phyloP scores from a whole-genome alignment of 2,329 filamentous ascomycete species.

The Aspergillus oerlinghausenensis region DNA sequence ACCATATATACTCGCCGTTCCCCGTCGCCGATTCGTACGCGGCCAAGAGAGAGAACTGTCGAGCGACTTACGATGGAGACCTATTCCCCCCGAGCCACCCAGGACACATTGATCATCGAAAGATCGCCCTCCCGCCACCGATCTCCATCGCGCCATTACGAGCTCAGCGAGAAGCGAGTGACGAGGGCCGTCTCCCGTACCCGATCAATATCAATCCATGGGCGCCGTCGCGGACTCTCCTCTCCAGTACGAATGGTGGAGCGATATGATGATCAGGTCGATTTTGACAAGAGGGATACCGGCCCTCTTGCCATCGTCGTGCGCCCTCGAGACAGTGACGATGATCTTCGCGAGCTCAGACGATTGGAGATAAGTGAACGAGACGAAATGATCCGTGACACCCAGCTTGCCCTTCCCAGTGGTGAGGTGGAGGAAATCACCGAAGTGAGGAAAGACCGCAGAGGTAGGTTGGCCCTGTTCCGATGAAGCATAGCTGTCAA shows the following conservation, averaged over 20 bases:
- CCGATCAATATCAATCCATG: conserved; percentile 33
- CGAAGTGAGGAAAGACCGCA: conserved; percentile 78
- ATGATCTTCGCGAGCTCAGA: conserved; percentile 69
- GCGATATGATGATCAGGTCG: conserved; percentile 38
- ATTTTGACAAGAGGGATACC: conserved; percentile 36
- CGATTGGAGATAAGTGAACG: conserved; percentile 50
- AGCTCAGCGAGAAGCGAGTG: conserved; percentile 25
- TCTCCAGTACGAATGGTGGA: conserved; percentile 35
- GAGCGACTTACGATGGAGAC: conserved; percentile 28
- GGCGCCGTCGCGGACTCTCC: conserved; percentile 29
- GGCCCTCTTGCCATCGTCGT: conserved; percentile 49
- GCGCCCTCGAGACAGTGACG: conserved; percentile 47
- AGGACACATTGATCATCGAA: conserved; percentile 31
- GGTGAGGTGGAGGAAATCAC: conserved; percentile 49
- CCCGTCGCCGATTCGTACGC: conserved; percentile 21
- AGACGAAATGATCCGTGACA: conserved; percentile 29
- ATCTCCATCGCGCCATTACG: conserved; percentile 22
- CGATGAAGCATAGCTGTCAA: conserved; percentile 15
- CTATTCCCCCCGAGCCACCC: conserved; percentile 23
- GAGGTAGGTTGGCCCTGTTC: conserved; percentile 73
- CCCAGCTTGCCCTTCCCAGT: conserved; percentile 30
- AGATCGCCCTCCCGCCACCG: conserved; percentile 24
- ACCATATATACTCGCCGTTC: conserved; percentile 16
- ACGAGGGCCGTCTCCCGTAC: conserved; percentile 26
- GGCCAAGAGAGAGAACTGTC: conserved; percentile 15